Base-by-base conservation (phyloP, 1,284 basidiomycete species). In the Ganoderma boninense region DNA sequence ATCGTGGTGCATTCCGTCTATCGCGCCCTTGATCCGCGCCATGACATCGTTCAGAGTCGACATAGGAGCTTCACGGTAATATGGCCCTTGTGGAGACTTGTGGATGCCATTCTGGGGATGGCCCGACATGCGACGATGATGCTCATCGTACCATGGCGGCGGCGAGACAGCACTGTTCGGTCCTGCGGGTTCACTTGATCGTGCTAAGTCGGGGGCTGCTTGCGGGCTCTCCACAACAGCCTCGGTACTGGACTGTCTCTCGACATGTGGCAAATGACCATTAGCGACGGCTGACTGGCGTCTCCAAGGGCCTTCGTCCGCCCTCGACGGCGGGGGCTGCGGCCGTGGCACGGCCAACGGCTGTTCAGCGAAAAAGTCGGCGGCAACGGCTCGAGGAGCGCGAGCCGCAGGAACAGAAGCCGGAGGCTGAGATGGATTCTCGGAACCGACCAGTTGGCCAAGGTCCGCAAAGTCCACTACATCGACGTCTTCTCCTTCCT, bases 21-120 rank as follows among this genome's bases (percentile, higher is more conserved):
- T 82, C 4, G 92, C 96, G 29, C 94, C 95, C 78, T 94, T 96
- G 77, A 98, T 95, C 40, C 95, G 89, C 7, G 93, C 95, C 87
- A 98, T 93, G 66, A 91, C 90, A 77, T 95, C 92, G 77, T 96
- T 92, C 75, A 97, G 83, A 18, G 93, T 87, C 5, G 92, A 90
- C 86, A 95, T 91, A 20, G 90, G 85, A 56, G 88, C 89, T 74
- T 92, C 93, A 76, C 89, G 90, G 79, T 88, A 88, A n/a, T 79
- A 72, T 6, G 80, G 69, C 4, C 78, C 77, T 52, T 79, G 76
- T 20, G 78, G 78, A 26, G 79, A 79, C 56, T 81, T 79, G 64
- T 52, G 78, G 18, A 71, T 67, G 6, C 72, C 74, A 44, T 75
- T 70, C 44, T 43, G 68, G 43, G 71, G 68, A 11, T 71, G 70